These are phyloP conservation scores for Cercospora sp. DNA, from an alignment of 2,329 filamentous ascomycete species.

Conservation along the genomic window DNA sequence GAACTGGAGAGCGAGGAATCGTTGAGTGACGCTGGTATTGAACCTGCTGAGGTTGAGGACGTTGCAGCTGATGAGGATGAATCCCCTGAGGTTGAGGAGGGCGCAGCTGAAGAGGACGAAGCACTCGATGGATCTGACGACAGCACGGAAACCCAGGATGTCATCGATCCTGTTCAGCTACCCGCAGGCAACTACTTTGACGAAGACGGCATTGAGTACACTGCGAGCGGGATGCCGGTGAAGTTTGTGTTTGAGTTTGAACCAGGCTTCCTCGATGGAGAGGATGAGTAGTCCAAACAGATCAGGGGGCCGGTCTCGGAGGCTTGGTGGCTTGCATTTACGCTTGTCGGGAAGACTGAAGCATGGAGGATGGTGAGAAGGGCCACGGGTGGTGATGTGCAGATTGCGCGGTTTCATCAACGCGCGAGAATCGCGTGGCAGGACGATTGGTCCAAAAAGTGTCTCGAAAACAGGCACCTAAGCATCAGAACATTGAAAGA, in stretches of 20 bases:
- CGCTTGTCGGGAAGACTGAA: not conserved
- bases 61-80: not conserved
- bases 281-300: not conserved
- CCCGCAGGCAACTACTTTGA: not conserved
- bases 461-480: not conserved
- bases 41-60: not conserved
- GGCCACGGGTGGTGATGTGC: not conserved
- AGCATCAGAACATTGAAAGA: not conserved
- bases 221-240: not conserved
- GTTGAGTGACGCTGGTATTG: not conserved
- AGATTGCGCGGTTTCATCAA: not conserved
- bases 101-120: not conserved
- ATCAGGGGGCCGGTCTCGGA: not conserved
- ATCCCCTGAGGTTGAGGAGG: not conserved
- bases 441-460: not conserved
- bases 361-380: not conserved
- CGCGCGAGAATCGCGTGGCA: not conserved
- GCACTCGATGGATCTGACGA: no score
- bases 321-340: not conserved
- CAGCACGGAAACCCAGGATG: not conserved
- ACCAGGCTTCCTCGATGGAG: not conserved
- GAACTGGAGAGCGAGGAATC: not conserved
- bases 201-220: not conserved
- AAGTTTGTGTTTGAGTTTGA: not conserved
- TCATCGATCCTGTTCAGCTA: not conserved